phyloP scores from a whole-genome alignment of 1,284 basidiomycete species.

The Marasmius sp. region DNA sequence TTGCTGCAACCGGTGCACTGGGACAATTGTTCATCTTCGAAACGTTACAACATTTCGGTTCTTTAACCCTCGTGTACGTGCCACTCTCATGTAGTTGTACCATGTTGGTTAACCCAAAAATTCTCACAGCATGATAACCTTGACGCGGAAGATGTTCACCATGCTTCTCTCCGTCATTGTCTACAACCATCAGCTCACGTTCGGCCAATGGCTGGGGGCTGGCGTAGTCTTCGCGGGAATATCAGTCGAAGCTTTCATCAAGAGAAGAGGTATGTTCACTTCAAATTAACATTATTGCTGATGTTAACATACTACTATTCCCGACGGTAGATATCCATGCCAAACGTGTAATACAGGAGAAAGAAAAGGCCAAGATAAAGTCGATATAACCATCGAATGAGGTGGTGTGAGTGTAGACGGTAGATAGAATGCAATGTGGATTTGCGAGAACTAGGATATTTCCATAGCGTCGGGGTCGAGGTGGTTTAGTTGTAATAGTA shows the following conservation, averaged over 20 bases:
- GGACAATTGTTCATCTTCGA: constrained; percentile 99
- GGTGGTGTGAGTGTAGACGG: constrained; percentile 5
- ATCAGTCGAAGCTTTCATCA: constrained; percentile 89
- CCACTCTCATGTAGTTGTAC: background rate
- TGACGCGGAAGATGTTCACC: constrained; percentile 98
- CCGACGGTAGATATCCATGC: constrained; percentile 64
- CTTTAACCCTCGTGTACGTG: constrained; percentile 86
- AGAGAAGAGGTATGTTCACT: constrained; percentile 65
- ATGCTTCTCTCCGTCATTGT: constrained; percentile 95
- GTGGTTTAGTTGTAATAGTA: constrained; percentile 5
- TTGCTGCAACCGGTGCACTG: constrained; percentile 88
- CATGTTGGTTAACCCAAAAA: background rate
- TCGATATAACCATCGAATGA: constrained; percentile 47
- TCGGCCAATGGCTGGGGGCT: constrained; percentile 91
- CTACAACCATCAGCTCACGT: constrained; percentile 85
- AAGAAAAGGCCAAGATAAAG: constrained; percentile 80
- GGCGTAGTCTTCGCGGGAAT: constrained; percentile 92
- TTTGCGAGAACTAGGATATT: constrained; percentile 28
- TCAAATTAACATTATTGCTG: background rate
- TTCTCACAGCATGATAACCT: constrained; percentile 76
- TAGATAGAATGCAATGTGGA: background rate
- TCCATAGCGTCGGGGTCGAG: constrained; percentile 53
- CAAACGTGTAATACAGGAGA: constrained; percentile 76
- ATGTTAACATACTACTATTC: background rate
- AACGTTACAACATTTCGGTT: constrained; percentile 95